These are phyloP conservation scores for Russula ochroleuca DNA, from an alignment of 768 basidiomycete genomes.

Conservation along the genomic window DNA sequence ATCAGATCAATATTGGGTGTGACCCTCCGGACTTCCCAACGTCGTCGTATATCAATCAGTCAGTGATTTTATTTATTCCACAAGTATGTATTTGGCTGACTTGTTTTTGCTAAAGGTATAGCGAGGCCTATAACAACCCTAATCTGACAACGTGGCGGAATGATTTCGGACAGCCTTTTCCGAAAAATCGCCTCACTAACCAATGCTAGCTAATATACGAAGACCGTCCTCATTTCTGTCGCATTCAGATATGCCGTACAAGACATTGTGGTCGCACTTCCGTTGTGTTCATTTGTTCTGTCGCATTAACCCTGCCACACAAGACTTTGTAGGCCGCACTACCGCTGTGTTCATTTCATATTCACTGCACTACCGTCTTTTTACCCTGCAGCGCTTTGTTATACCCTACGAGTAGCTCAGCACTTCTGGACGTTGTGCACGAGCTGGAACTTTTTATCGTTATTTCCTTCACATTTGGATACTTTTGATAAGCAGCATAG, in stretches of 20 bases:
- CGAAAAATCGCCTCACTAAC: slow-evolving; percentile 47
- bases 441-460: slow-evolving; percentile 14
- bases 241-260: neutral
- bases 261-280: neutral
- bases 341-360: neutral
- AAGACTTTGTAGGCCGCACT: neutral
- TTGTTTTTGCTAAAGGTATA: slow-evolving; percentile 42
- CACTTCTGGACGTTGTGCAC: slow-evolving; percentile 9
- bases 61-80: slow-evolving; percentile 30
- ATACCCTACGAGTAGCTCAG: slow-evolving; percentile 18
- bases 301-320: neutral
- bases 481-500: slow-evolving; percentile 11
- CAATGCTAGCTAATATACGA: slow-evolving; percentile 35
- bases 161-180: slow-evolving; percentile 45
- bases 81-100: neutral
- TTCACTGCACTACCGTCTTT: slow-evolving; percentile 3
- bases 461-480: slow-evolving; percentile 6
- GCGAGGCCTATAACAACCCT: slow-evolving; percentile 67
- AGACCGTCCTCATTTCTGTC: neutral
- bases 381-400: slow-evolving; percentile 4
- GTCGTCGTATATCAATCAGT: slow-evolving; percentile 66
- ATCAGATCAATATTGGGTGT: slow-evolving; percentile 52
- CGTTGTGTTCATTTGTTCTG: neutral
- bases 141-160: slow-evolving; percentile 48
- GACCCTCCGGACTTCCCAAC: slow-evolving; percentile 76